Evolutionary conservation across 768 basidiomycete genomes (phyloP).

Genomic region (Hypholoma fasciculare): DNA sequence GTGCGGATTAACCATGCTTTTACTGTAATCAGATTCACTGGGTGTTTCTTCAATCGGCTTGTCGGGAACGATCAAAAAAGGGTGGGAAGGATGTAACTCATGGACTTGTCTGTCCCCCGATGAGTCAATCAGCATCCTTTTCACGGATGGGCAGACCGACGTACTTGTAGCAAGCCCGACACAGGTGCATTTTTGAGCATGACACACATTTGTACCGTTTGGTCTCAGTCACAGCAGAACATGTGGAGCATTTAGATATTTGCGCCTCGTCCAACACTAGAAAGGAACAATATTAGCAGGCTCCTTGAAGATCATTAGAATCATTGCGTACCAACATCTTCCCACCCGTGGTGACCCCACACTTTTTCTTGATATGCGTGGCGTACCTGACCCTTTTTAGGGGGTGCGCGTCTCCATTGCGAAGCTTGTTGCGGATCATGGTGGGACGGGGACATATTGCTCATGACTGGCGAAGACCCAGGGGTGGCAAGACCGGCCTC

Average conservation of each 20-base stretch:
- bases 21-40: slow-evolving; percentile 35
- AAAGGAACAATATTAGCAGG: slow-evolving; percentile 2
- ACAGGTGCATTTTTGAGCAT: slow-evolving; percentile 79
- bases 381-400: slow-evolving; percentile 75
- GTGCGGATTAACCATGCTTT: slow-evolving; percentile 36
- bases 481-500: slow-evolving; percentile 50
- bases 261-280: slow-evolving; percentile 68
- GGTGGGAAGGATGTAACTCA: slow-evolving; percentile 87
- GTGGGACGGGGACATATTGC: slow-evolving; percentile 47
- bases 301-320: background rate
- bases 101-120: slow-evolving; percentile 69
- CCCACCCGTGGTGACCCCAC: slow-evolving; percentile 85
- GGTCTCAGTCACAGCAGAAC: slow-evolving; percentile 55
- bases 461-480: slow-evolving; percentile 42
- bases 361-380: slow-evolving; percentile 88
- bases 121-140: background rate
- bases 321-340: slow-evolving; percentile 73
- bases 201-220: slow-evolving; percentile 85
- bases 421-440: slow-evolving; percentile 54
- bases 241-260: slow-evolving; percentile 78
- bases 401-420: slow-evolving; percentile 67
- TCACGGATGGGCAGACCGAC: slow-evolving; percentile 8
- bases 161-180: slow-evolving; percentile 81
- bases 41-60: slow-evolving; percentile 40
- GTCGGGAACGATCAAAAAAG: slow-evolving; percentile 82